Base-by-base conservation (phyloP, 2,329 filamentous ascomycete genomes). In the Diplodia seriata region DNA sequence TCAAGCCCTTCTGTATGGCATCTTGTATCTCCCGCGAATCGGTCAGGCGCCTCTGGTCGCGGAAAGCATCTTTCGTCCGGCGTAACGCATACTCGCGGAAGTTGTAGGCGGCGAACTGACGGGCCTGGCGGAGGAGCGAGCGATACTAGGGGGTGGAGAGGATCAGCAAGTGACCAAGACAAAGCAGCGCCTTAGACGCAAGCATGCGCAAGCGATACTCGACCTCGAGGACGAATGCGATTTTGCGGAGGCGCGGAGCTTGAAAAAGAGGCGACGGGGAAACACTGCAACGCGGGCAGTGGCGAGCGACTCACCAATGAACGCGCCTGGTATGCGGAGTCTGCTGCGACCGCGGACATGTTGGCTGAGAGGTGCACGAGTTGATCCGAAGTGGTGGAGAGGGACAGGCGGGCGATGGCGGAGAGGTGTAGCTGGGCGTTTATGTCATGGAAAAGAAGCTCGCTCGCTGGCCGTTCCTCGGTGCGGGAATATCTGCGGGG, bases 71-170 rank as follows among this genome's bases (percentile, higher is more conserved):
- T 78, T 87, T 87, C 78, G 95, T 97, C 80, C 94, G 88, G 77
- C 95, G 90, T 81, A 90, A 91, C 66, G 95, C 94, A 81, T 99
- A 99, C 80, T 97, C 94, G 82, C 95, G 89, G 86, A 97, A 99
- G 83, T 98, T 99, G 85, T 98, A 99, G 73, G 91, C 89, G 70
- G 93, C 88, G 80, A 99, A 98, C 76, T 97, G 91, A 70, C 86
- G 85, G 70, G 93, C 89, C 79, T 95, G 91, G 74, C 94, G 91
- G 75, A 98, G 85, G 74, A 99, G 85, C 76, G 94, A 94, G 72
- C 95, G 94, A 82, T 97, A 98, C 94, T 97, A 71, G 26, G 5
- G 15, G 29, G 38, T 18, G 62, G 33, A 36, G 33, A 36, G 33
- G 11, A 11, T 53, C 47, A 66, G 66, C 26, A 26, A 14, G 11